These are phyloP conservation scores for Scytalidium lignicola DNA, from an alignment of 2,329 filamentous ascomycete species.

Conservation along the genomic window DNA sequence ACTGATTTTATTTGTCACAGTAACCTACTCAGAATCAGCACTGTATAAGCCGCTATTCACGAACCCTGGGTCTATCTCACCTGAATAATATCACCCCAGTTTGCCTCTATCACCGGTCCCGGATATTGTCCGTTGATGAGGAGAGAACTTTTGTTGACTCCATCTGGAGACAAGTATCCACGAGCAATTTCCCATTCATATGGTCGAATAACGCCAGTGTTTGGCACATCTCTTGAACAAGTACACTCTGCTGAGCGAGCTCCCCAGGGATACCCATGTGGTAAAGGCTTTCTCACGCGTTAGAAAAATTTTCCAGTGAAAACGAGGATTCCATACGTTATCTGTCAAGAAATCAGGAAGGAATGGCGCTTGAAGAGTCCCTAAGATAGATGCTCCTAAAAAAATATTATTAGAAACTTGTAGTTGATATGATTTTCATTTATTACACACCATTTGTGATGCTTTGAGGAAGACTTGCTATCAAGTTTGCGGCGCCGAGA, in stretches of 20 bases:
- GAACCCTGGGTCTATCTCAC: neutral
- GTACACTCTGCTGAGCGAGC: neutral
- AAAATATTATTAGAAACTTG: neutral
- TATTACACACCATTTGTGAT: neutral
- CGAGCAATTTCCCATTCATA: neutral
- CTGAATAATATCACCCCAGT: conserved; percentile 7
- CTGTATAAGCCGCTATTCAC: neutral
- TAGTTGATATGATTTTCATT: neutral
- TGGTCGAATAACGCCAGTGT: neutral
- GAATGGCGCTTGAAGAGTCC: neutral
- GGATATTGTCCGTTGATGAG: conserved; percentile 21
- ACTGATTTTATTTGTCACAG: conserved; percentile 12
- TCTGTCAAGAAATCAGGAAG: neutral
- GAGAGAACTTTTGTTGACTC: conserved; percentile 15
- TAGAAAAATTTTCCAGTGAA: neutral
- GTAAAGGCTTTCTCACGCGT: neutral
- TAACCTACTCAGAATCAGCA: neutral
- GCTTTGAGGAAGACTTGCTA: neutral
- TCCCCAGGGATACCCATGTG: neutral
- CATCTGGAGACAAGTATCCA: conserved; percentile 16
- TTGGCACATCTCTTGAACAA: neutral
- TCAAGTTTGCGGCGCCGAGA: neutral
- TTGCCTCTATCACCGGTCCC: conserved; percentile 6
- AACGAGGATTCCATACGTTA: neutral
- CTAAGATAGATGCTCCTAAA: neutral